A percentile compares a stretch with the other conserved stretches of the same genome.
Conservation (phyloP, 164 flowering plant genomes). For the Macadamia tetraphylla region DNA sequence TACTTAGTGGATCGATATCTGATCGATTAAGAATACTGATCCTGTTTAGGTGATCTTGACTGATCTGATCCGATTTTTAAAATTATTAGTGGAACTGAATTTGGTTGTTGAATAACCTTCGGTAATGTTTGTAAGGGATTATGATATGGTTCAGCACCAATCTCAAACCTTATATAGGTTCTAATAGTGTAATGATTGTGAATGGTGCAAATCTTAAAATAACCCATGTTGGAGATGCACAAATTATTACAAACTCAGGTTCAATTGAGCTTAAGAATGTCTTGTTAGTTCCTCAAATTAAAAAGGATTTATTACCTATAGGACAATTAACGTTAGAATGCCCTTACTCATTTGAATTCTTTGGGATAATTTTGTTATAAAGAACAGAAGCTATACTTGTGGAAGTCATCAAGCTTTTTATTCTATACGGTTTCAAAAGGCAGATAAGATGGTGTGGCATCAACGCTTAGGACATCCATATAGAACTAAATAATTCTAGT, state of each 20-base stretch:
- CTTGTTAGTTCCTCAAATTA: neutral
- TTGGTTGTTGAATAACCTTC: no score
- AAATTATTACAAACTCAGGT: neutral
- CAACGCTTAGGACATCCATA: neutral
- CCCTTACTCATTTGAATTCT: neutral
- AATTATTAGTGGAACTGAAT: no score
- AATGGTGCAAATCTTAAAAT: neutral
- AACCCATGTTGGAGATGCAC: neutral
- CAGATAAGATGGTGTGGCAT: neutral
- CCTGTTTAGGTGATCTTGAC: no score
- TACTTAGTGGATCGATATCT: no score
- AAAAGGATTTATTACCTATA: neutral
- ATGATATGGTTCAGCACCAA: neutral
- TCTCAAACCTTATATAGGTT: neutral
- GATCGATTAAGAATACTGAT: no score
- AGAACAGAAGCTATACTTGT: neutral
- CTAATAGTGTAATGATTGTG: neutral
- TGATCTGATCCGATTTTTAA: no score
- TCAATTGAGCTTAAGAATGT: neutral
- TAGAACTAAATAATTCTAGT: no score
- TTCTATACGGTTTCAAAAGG: neutral
- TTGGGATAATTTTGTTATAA: neutral
- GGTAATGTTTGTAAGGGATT: no score
- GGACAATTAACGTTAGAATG: neutral
- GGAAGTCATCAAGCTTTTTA: neutral